phyloP scores from a whole-genome alignment of 140 eudicot genomes.

The Anethum foeniculum region DNA sequence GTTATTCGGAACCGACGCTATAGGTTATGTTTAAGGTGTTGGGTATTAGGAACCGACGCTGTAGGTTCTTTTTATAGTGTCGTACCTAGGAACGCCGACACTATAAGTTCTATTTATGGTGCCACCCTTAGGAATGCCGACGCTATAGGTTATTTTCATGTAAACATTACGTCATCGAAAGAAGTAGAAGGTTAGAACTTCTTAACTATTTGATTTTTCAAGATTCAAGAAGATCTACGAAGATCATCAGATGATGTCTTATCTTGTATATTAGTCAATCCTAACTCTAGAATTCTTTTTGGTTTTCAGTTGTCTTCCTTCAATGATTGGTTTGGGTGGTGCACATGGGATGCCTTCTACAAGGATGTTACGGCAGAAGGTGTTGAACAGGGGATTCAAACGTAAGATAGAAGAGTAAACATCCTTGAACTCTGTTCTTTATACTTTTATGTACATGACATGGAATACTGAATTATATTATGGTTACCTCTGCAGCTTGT shows the following conservation, averaged over 20 bases:
- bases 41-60: too few species aligned
- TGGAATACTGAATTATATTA: background rate
- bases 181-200: conserved; percentile 8
- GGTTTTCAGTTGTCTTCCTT: conserved; percentile 60
- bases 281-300: conserved; percentile 9
- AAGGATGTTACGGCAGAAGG: conserved; percentile 97
- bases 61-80: too few species aligned
- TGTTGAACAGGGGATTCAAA: conserved; percentile 75
- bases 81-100: too few species aligned
- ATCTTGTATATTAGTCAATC: background rate
- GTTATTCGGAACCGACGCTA: too few species aligned
- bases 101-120: too few species aligned
- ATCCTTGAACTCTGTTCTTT: background rate
- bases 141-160: background rate
- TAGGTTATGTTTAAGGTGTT: too few species aligned
- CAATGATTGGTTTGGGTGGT: conserved; percentile 97
- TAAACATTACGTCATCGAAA: conserved; percentile 9
- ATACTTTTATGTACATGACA: background rate
- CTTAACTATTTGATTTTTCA: background rate
- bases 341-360: conserved; percentile 99
- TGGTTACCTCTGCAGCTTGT: conserved; percentile 40
- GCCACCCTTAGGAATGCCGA: too few species aligned
- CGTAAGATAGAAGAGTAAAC: conserved; percentile 24
- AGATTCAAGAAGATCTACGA: background rate
- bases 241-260: background rate